A percentile compares a stretch with the other conserved stretches of the same genome.
These are phyloP conservation scores for Phytophthora capsici DNA, from an alignment of 352 stramenopile species.

Conservation along the genomic window DNA sequence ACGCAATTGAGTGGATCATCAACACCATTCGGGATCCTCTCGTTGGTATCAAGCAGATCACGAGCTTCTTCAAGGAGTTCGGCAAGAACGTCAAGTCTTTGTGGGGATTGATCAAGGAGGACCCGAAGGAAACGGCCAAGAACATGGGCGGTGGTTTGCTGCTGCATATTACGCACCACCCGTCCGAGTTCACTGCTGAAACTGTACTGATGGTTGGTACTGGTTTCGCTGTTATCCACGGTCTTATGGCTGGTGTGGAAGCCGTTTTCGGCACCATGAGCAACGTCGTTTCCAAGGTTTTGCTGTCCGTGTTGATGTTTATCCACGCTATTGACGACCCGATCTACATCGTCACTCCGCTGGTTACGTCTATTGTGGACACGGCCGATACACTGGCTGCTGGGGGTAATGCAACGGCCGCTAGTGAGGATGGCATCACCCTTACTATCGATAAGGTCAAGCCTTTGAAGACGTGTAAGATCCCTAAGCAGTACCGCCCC, in stretches of 20 bases:
- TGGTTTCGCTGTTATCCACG: constrained; percentile 28
- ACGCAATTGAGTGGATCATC: constrained; percentile 29
- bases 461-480: constrained; percentile 7
- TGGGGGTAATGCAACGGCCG: constrained; percentile 1
- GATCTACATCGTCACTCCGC: constrained; percentile 19
- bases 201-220: constrained; percentile 19
- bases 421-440: background rate
- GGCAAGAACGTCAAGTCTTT: constrained; percentile 24
- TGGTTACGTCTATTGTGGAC: constrained; percentile 19
- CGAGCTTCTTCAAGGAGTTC: constrained; percentile 25
- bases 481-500: constrained; percentile 10
- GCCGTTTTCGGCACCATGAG: constrained; percentile 27
- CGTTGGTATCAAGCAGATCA: constrained; percentile 18
- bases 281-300: constrained; percentile 17
- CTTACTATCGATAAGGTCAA: constrained; percentile 8
- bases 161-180: constrained; percentile 33
- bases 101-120: constrained; percentile 26
- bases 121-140: constrained; percentile 25
- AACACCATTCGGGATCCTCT: constrained; percentile 26
- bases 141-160: constrained; percentile 36
- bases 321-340: constrained; percentile 37
- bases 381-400: constrained; percentile 2
- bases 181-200: constrained; percentile 34
- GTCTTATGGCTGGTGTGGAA: constrained; percentile 24
- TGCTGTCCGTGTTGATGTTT: constrained; percentile 34